Percentiles rank a stretch among this genome's conserved stretches.
phyloP scores from a whole-genome alignment of 257 asterid genomes.

The Salvia hispanica region DNA sequence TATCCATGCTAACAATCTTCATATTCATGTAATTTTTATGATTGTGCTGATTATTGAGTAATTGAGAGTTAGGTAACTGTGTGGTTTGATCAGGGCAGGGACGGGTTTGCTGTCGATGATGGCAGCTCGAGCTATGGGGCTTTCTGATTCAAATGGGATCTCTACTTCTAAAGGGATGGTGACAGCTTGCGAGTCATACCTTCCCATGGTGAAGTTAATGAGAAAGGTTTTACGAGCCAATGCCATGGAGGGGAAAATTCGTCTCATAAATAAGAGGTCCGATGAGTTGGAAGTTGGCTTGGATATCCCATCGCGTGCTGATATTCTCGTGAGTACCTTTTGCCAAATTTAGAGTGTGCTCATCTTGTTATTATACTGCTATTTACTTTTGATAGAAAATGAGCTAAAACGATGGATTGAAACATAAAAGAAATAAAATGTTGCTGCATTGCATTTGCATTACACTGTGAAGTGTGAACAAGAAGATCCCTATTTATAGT shows the following conservation, averaged over 20 bases:
- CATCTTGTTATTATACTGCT: not conserved
- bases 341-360: not conserved
- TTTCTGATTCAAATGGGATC: constrained; percentile 35
- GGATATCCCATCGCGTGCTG: constrained; percentile 77
- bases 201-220: constrained; percentile 91
- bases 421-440: no score
- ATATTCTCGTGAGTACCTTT: constrained; percentile 71
- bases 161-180: constrained; percentile 58
- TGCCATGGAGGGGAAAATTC: constrained; percentile 62
- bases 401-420: no score
- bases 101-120: constrained; percentile 91
- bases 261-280: constrained; percentile 78
- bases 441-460: no score
- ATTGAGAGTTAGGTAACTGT: constrained; percentile 2
- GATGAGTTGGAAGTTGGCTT: constrained; percentile 84
- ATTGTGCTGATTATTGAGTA: constrained; percentile 15
- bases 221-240: constrained; percentile 74
- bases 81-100: constrained; percentile 70
- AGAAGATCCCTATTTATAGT: no score
- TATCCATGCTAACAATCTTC: not conserved
- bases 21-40: not conserved
- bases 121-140: constrained; percentile 86
- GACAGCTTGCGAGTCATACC: constrained; percentile 94
- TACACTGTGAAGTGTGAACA: no score
- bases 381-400: not conserved